Base-by-base conservation (phyloP, 1,139 yeast genomes). In the Hanseniaspora uvarum region DNA sequence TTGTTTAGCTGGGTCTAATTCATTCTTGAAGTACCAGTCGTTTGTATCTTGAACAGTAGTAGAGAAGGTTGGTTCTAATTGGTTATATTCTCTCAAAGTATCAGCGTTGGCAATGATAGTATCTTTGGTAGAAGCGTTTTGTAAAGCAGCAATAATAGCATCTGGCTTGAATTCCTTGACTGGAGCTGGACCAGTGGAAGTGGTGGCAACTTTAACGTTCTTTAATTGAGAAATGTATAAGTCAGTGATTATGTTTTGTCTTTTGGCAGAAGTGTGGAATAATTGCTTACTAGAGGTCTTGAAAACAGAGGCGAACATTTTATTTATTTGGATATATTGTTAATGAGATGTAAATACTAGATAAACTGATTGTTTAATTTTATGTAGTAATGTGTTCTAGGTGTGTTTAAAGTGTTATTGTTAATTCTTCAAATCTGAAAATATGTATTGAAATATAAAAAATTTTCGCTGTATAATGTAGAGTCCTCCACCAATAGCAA, bases 221-320 rank as follows among this genome's bases (percentile, higher is more conserved):
- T 83, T 86, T 72, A 92, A 76, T 72, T 87, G 94, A 71, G 78
- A 83, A 67, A 89, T 74, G 75, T 89, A 92, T 63, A 89, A 78
- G 62, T 89, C 96, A 70, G 87, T 80, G 66, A 89, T 73, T 38
- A 50, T 68, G 85, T 77, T 75, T 87, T 62, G 48, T 57, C 57
- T 48, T 59, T 58, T 49, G 37, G 58, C 54, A 24, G 56, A 54
- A 39, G 55, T 56, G 34, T 53, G 55, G 40, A 54, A 45, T 33
- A 50, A 44, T 54, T 54, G 51, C 39, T 50, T 45, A 18, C 46
- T 38, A 12, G 54, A 28, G 23, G 40, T 44, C 41, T 39, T 52
- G 36, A 45, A 18, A 38, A 52, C 37, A 37, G 44, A 36, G 26
- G 46, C 40, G 40, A 52, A 45, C 50, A 45, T 52, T 19, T 4